Percentiles rank a stretch among this genome's conserved stretches.
Conservation (phyloP, 495 filamentous ascomycete species). For the Cairneyella variabilis region DNA sequence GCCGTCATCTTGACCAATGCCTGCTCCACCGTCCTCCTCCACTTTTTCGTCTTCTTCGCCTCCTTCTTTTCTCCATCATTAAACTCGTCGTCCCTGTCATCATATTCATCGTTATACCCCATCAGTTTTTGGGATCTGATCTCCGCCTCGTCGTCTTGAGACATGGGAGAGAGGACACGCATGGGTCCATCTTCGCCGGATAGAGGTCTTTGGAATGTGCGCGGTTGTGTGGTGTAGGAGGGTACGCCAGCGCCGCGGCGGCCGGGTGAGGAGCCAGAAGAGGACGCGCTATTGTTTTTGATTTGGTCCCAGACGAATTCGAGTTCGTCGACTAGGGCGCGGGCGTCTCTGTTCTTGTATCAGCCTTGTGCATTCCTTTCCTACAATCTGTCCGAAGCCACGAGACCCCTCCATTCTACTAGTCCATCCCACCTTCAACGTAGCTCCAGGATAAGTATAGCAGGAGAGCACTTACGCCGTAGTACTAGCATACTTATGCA, state of each 20-base stretch:
- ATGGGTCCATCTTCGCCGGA: conserved; percentile 52
- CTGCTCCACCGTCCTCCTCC: conserved; percentile 80
- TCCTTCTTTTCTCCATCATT: conserved; percentile 32
- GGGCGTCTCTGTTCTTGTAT: conserved; percentile 54
- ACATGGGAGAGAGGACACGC: conserved; percentile 74
- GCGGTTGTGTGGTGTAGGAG: conserved; percentile 22
- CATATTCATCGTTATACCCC: conserved; percentile 35
- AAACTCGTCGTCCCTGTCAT: conserved; percentile 46
- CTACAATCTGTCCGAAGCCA: background rate
- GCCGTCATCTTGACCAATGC: conserved; percentile 87
- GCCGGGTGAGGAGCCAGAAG: conserved; percentile 47
- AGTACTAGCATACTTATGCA: conserved; percentile 86
- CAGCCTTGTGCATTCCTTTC: background rate
- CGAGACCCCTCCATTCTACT: background rate
- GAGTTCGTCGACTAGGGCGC: conserved; percentile 86
- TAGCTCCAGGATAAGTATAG: background rate
- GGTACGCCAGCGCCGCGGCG: conserved; percentile 2
- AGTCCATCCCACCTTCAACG: background rate
- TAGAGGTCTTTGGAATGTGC: conserved; percentile 40
- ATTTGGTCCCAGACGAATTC: conserved; percentile 99
- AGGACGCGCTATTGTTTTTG: conserved; percentile 71
- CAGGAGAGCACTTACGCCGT: conserved; percentile 51
- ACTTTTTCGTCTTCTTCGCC: conserved; percentile 48
- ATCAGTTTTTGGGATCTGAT: conserved; percentile 29
- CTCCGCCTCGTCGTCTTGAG: conserved; percentile 71